Conservation (phyloP, 1,284 basidiomycete species). For the Cerrena zonata region DNA sequence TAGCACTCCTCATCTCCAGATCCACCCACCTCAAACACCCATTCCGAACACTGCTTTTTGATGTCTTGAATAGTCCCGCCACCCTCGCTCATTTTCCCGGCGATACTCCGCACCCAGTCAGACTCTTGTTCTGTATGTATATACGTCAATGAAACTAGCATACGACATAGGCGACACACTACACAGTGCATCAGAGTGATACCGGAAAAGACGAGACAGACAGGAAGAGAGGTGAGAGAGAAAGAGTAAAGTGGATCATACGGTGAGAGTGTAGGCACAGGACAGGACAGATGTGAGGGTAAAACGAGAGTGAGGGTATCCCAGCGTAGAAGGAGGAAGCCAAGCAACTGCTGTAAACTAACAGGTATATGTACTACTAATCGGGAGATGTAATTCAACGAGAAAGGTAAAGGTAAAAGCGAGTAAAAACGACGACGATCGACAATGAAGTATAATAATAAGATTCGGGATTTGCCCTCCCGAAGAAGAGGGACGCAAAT, state of each 20-base stretch:
- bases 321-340: neutral
- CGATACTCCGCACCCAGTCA: neutral
- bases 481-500: neutral
- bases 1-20: too few species aligned
- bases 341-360: neutral
- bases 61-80: neutral
- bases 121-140: neutral
- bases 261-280: neutral
- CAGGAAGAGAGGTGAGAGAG: neutral
- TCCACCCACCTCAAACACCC: neutral
- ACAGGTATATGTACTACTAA: neutral
- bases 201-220: neutral
- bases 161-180: too few species aligned
- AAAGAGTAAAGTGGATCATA: neutral
- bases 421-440: neutral
- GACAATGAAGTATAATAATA: neutral
- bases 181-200: too few species aligned
- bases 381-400: neutral
- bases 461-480: too few species aligned
- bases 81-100: neutral
- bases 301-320: slow-evolving; percentile 3
- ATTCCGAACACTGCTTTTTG: neutral
- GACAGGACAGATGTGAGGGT: neutral
- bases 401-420: neutral
- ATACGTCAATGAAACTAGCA: slow-evolving; percentile 1